Percentiles rank a stretch among this genome's conserved stretches.
Conservation (phyloP, 2,329 filamentous ascomycete genomes). For the Geoglossum cookeanum region DNA sequence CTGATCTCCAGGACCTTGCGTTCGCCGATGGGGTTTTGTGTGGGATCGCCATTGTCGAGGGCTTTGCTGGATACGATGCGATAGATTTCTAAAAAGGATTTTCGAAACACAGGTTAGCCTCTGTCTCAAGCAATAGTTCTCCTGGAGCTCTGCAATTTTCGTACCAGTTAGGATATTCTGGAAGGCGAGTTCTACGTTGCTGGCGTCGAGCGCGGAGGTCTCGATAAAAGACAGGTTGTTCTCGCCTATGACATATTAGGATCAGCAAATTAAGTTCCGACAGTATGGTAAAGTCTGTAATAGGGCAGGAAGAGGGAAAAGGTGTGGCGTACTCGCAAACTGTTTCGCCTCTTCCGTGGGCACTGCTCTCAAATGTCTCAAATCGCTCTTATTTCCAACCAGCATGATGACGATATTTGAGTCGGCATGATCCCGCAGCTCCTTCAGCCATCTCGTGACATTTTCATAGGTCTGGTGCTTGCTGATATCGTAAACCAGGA, state of each 20-base stretch:
- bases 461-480: conserved; percentile 99
- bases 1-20: conserved; percentile 69
- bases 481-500: conserved; percentile 98
- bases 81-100: conserved; percentile 62
- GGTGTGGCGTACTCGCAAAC: conserved; percentile 60
- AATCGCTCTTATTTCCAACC: conserved; percentile 99
- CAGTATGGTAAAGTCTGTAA: conserved; percentile 7
- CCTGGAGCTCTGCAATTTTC: conserved; percentile 14
- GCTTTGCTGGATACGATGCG: conserved; percentile 97
- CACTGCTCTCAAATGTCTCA: conserved; percentile 91
- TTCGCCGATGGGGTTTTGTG: conserved; percentile 60
- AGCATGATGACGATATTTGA: conserved; percentile 99
- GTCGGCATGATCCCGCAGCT: conserved; percentile 92
- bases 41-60: conserved; percentile 70
- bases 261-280: conserved; percentile 4
- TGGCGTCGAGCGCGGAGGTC: conserved; percentile 94
- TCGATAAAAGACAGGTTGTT: conserved; percentile 98
- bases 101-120: background rate
- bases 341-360: conserved; percentile 95
- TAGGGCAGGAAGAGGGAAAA: conserved; percentile 7
- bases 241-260: conserved; percentile 46
- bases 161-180: conserved; percentile 97
- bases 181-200: conserved; percentile 97
- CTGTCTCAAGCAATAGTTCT: background rate
- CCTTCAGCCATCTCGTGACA: conserved; percentile 96